Evolutionary conservation across 2,329 filamentous ascomycete genomes (phyloP), one percentile per base, ranked within the genome.

Genomic region (Paradendryphiella salina): DNA sequence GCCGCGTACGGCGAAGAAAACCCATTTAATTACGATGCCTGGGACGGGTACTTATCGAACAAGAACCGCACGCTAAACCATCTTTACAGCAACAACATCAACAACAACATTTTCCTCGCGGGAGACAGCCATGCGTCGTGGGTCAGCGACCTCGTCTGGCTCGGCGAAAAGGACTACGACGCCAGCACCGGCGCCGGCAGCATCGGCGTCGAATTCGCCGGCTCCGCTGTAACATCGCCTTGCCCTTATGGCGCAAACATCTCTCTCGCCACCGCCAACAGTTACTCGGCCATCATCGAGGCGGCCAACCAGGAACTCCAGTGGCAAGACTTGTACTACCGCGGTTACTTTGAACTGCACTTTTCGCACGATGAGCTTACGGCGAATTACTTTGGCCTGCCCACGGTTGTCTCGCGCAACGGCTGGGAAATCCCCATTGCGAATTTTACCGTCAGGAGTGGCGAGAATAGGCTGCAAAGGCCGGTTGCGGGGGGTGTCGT

Each of bases 241-340:
- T 81, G 79, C 26, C 80, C 84, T 0, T 77, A 76, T n/a, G 85
- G 85, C 10, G 78, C 80, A 42, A 83, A 82, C 65, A 83, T 84
- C 48, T 79, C 79, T 3, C 76, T 85, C 38, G 73, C 72, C 0
- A 67, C 70, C 1, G 82, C 82, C 1, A 79, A 84, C 55, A 74
- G 75, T 41, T 62, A 64, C 51, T 68, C 70, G 11, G 50, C 48
- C 18, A 63, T 60, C 50, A 56, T 72, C 13, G 53, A 72, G 21
- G 65, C 65, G 35, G 72, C 77, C 17, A 90, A 88, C 69, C 73
- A 76, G 0, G 85, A 87, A 68, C 75, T 90, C 38, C 84, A 88
- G 63, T 90, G 86, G 87, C 83, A 86, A 60, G 87, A 90, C 50
- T 70, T 85, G 6, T 90, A 87, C 69, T 90, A 89, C 70, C 79